These are phyloP conservation scores for Vaucheria bursata DNA, from an alignment of 352 stramenopile genomes.

Conservation along the genomic window DNA sequence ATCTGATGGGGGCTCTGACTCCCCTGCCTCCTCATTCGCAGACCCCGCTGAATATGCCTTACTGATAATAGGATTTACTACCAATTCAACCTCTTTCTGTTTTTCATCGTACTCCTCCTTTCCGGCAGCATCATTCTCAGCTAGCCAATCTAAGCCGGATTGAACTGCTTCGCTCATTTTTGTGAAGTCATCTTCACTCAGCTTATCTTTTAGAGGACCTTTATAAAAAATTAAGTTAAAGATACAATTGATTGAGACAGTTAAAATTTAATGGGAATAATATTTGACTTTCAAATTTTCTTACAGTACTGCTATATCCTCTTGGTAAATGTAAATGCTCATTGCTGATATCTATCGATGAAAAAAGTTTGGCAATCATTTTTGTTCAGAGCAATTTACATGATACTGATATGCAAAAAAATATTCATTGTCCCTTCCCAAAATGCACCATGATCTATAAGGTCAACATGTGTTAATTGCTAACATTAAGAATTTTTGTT, in stretches of 20 bases:
- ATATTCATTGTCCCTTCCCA: no score
- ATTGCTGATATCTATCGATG: no score
- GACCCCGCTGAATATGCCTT: constrained; percentile 91
- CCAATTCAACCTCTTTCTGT: constrained; percentile 97
- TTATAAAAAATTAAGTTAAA: not conserved
- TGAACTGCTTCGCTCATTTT: not conserved
- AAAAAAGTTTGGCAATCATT: no score
- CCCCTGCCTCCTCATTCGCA: constrained; percentile 58
- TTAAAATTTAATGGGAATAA: not conserved
- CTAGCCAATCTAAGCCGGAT: not conserved
- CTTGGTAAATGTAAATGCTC: no score
- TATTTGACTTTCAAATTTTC: not conserved
- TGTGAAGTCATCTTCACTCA: not conserved
- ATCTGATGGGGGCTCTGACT: constrained; percentile 26
- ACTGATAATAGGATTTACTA: constrained; percentile 96
- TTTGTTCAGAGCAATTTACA: no score
- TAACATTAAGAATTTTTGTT: no score
- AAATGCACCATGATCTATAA: no score
- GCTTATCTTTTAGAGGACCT: not conserved
- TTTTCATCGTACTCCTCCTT: constrained; percentile 57
- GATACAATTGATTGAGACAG: not conserved
- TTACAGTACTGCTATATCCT: no score
- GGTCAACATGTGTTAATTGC: no score
- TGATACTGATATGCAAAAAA: no score
- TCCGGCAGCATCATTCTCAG: not conserved